Evolutionary conservation across 371 early-diverging fungal species (phyloP).

Genomic region (Circinella minor): DNA sequence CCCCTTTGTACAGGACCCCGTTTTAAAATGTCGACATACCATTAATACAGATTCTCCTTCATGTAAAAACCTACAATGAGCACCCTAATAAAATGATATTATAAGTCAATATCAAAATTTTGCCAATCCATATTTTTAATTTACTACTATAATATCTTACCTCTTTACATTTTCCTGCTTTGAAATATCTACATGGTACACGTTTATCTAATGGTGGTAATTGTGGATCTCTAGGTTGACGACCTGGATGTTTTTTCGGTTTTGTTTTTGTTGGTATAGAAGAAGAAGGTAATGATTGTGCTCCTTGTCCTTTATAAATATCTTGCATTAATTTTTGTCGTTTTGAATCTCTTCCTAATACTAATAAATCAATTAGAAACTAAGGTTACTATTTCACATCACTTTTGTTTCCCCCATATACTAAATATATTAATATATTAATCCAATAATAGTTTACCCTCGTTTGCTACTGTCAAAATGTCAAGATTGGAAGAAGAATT

Average conservation of each 20-base stretch:
- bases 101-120: background rate
- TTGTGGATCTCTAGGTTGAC: background rate
- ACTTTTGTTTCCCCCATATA: no score
- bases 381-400: background rate
- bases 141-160: background rate
- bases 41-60: slow-evolving; percentile 13
- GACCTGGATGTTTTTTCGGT: background rate
- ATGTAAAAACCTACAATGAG: slow-evolving; percentile 28
- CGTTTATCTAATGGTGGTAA: background rate
- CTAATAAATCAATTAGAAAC: background rate
- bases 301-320: background rate
- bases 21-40: slow-evolving; percentile 37
- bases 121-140: no score
- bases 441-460: background rate
- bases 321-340: background rate
- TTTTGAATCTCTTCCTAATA: background rate
- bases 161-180: slow-evolving; percentile 8
- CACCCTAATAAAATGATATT: slow-evolving; percentile 16
- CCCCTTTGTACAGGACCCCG: slow-evolving; percentile 27
- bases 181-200: background rate
- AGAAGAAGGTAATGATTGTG: background rate
- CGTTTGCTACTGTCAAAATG: background rate
- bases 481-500: background rate
- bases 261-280: background rate
- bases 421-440: no score